Evolutionary conservation across 306 rosid genomes (phyloP).

Genomic region (Myrica gale): DNA sequence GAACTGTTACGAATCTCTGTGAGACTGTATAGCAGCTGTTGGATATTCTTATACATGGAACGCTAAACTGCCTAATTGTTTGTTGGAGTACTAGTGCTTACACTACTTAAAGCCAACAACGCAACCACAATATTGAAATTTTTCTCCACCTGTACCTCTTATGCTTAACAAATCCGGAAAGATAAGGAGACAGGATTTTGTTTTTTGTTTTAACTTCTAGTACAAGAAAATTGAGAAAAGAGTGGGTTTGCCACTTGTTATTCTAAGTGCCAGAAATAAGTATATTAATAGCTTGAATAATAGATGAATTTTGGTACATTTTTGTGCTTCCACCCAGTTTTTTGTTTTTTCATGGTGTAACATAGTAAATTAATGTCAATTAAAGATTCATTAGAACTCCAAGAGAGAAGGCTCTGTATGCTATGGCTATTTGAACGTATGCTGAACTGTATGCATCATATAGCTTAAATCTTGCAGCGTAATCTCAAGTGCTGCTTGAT

Average conservation of each 20-base stretch:
- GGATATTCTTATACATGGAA: not conserved
- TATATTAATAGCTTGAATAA: not conserved
- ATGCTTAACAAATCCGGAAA: not conserved
- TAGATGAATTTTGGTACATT: not conserved
- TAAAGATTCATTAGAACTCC: not conserved
- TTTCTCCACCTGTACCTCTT: not conserved
- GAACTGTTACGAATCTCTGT: not conserved
- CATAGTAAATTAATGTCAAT: not conserved
- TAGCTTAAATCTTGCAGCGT: not conserved
- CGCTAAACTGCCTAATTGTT: not conserved
- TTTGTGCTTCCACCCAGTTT: not conserved
- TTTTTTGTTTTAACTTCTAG: not conserved
- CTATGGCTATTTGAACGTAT: not conserved
- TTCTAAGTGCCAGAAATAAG: not conserved
- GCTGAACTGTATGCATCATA: not conserved
- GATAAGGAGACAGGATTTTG: not conserved
- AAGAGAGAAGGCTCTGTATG: not conserved
- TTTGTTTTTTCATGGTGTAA: not conserved
- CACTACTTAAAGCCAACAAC: not conserved
- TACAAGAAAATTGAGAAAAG: not conserved
- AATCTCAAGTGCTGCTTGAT: constrained; percentile 25
- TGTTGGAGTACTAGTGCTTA: not conserved
- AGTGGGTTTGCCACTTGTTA: not conserved
- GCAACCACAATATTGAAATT: not conserved
- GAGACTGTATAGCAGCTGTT: not conserved